phyloP scores from a whole-genome alignment of 78 protist species.

The Protostelium mycophagum region DNA sequence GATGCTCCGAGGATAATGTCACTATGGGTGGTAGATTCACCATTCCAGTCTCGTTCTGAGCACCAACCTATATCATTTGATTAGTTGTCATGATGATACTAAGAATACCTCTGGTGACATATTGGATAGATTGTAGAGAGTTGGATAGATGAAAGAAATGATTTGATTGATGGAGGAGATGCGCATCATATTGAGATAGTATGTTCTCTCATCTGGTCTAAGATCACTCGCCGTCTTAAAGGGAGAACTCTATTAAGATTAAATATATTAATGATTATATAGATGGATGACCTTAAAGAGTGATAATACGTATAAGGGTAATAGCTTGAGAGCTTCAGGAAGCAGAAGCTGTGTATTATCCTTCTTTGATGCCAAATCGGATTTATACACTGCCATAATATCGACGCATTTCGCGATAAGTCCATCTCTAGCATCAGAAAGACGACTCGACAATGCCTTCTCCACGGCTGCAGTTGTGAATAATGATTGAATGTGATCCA shows the following conservation, averaged over 20 bases:
- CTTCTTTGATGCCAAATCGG: neutral
- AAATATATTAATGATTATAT: neutral
- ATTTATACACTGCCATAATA: constrained; percentile 37
- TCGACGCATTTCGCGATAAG: constrained; percentile 47
- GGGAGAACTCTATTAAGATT: neutral
- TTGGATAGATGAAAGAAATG: neutral
- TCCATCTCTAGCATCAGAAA: constrained; percentile 61
- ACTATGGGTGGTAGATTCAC: neutral
- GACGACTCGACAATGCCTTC: constrained; percentile 33
- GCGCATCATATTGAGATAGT: neutral
- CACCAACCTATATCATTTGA: too few relatives aligned
- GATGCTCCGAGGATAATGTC: neutral
- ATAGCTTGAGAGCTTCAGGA: constrained; percentile 60
- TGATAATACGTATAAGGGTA: constrained; percentile 60
- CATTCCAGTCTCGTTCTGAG: neutral
- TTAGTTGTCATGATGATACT: too few relatives aligned
- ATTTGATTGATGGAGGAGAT: neutral
- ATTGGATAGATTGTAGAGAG: neutral
- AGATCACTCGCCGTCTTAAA: neutral
- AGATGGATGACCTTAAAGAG: constrained; percentile 33
- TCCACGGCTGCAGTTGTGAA: constrained; percentile 44
- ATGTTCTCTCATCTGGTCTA: neutral
- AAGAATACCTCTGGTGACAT: neutral
- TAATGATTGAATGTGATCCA: neutral
- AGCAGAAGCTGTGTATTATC: constrained; percentile 21